phyloP scores from a whole-genome alignment of 768 basidiomycete species.

The Tricholoma sp. region DNA sequence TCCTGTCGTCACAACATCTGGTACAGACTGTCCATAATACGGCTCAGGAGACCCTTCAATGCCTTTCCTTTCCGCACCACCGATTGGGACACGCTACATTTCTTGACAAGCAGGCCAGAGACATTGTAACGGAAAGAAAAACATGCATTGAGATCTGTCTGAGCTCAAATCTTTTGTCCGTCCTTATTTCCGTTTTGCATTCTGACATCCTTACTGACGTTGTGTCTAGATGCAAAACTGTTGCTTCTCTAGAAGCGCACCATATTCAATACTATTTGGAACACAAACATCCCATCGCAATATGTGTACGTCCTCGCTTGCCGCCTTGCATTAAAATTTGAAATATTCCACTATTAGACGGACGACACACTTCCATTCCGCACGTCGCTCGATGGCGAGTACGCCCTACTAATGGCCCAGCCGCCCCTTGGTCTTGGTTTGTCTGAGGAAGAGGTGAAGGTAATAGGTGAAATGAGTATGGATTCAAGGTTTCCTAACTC shows the following conservation, averaged over 20 bases:
- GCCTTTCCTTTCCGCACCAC: slow-evolving; percentile 60
- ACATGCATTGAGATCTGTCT: slow-evolving; percentile 78
- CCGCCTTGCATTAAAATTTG: background rate
- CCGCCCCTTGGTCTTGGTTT: slow-evolving; percentile 73
- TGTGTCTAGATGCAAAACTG: slow-evolving; percentile 59
- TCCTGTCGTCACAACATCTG: background rate
- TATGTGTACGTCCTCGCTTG: slow-evolving; percentile 55
- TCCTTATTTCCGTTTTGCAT: slow-evolving; percentile 3
- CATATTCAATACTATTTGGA: slow-evolving; percentile 66
- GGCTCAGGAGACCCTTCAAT: slow-evolving; percentile 49
- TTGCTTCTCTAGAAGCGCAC: slow-evolving; percentile 56
- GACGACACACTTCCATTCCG: slow-evolving; percentile 79
- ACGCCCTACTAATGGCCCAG: slow-evolving; percentile 69
- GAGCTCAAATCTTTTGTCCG: slow-evolving; percentile 71
- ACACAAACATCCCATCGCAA: slow-evolving; percentile 61
- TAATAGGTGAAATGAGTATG: slow-evolving; percentile 61
- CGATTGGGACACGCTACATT: slow-evolving; percentile 82
- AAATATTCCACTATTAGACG: slow-evolving; percentile 42
- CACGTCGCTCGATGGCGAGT: slow-evolving; percentile 70
- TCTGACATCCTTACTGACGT: background rate
- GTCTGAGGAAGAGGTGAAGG: slow-evolving; percentile 46
- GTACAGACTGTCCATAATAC: slow-evolving; percentile 43
- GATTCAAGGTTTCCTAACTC: slow-evolving; percentile 23
- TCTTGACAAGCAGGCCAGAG: slow-evolving; percentile 54
- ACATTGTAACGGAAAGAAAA: slow-evolving; percentile 45